phyloP scores from a whole-genome alignment of 139 green algal genomes.

The Nannochloris sp. region DNA sequence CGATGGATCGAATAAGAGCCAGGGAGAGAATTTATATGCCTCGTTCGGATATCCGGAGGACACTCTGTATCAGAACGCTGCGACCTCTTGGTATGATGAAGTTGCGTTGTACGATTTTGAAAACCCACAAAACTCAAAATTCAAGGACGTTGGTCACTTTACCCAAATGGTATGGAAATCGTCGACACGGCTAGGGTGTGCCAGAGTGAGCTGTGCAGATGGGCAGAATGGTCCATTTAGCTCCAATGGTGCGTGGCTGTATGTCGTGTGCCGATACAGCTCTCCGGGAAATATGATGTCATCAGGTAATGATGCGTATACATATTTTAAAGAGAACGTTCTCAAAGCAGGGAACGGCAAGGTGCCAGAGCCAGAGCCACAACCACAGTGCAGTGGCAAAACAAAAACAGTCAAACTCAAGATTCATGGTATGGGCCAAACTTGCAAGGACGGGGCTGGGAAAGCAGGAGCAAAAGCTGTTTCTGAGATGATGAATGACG shows the following conservation, averaged over 20 bases:
- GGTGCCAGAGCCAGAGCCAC: neutral
- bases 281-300: neutral
- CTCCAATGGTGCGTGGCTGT: neutral
- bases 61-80: neutral
- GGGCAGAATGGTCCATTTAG: neutral
- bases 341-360: neutral
- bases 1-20: neutral
- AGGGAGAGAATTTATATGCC: neutral
- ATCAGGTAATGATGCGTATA: neutral
- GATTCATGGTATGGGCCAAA: neutral
- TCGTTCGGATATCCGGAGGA: neutral
- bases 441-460: neutral
- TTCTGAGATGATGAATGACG: too few species aligned
- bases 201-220: neutral
- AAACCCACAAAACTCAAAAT: neutral
- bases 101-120: neutral
- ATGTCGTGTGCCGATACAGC: neutral
- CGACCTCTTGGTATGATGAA: neutral
- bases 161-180: neutral
- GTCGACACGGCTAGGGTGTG: neutral
- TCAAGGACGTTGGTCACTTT: constrained; percentile 1
- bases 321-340: neutral
- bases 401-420: constrained; percentile 2
- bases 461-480: neutral
- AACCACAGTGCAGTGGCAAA: too few species aligned